phyloP scores from a whole-genome alignment of 2,329 filamentous ascomycete genomes.

The Aspergillus neoniger region DNA sequence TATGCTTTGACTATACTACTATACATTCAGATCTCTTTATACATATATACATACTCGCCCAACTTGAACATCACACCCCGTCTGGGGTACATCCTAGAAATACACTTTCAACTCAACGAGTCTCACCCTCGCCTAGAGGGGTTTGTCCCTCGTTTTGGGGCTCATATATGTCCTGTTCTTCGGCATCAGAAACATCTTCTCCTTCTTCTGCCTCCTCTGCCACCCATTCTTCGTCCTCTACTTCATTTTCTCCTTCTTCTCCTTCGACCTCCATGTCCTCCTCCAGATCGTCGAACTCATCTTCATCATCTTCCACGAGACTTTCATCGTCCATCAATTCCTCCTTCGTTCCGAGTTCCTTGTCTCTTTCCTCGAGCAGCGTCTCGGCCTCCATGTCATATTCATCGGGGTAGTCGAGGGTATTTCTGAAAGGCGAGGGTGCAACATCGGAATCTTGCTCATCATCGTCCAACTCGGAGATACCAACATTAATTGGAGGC shows the following conservation, averaged over 20 bases:
- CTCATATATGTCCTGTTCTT: neutral
- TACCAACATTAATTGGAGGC: neutral
- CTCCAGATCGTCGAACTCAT: neutral
- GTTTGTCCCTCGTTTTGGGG: neutral
- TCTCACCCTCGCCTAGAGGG: neutral
- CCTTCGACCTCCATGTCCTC: neutral
- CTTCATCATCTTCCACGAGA: slow-evolving; percentile 6
- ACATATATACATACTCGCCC: neutral
- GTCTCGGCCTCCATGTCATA: slow-evolving; percentile 31
- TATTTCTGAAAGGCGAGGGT: slow-evolving; percentile 8
- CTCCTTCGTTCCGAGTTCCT: slow-evolving; percentile 20
- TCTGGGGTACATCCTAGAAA: neutral
- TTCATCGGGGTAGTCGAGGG: slow-evolving; percentile 26
- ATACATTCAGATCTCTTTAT: slow-evolving; percentile 1
- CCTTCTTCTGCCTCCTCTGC: too few species aligned
- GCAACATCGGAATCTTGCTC: slow-evolving; percentile 5
- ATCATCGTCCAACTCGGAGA: neutral
- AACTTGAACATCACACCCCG: neutral
- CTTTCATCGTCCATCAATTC: slow-evolving; percentile 21
- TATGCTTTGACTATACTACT: neutral
- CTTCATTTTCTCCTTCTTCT: neutral
- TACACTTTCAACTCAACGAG: neutral
- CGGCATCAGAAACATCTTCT: neutral
- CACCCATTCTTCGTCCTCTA: too few species aligned
- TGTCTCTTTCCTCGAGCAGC: slow-evolving; percentile 19